Conservation (phyloP, 176 grass and related monocot genomes). For the bread wheat (Triticum aestivum) region DNA sequence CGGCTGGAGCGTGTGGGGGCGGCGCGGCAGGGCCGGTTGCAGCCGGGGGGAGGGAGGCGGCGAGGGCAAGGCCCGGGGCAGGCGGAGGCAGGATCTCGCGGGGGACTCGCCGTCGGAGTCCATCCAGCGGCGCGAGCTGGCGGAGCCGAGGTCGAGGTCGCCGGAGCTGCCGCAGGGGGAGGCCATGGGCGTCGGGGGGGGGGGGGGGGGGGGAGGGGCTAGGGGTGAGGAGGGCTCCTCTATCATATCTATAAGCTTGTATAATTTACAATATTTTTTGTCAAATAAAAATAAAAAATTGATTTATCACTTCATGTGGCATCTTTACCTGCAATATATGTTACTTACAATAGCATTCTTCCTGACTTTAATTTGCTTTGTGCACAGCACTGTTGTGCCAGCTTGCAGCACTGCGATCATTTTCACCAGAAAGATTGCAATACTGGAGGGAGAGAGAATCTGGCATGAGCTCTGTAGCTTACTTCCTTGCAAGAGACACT, state of each 20-base stretch:
- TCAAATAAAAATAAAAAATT: background rate
- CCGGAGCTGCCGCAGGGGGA: no score
- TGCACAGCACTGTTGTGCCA: conserved; percentile 66
- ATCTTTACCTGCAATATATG: background rate
- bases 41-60: no score
- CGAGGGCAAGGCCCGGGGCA: no score
- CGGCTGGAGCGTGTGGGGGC: no score
- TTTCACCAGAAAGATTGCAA: conserved; percentile 73
- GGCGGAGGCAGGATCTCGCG: no score
- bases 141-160: no score
- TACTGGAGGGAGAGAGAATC: conserved; percentile 77
- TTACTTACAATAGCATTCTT: conserved; percentile 1
- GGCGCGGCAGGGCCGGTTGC: no score
- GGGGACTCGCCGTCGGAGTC: no score
- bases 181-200: no score
- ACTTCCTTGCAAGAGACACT: conserved; percentile 82
- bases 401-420: conserved; percentile 68
- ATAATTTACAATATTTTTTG: background rate
- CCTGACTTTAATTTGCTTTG: conserved; percentile 22
- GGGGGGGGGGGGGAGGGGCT: no score
- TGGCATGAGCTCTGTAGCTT: conserved; percentile 74
- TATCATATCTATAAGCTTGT: background rate
- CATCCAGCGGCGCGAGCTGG: no score
- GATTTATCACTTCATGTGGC: background rate
- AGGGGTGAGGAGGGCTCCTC: no score